phyloP scores from a whole-genome alignment of 1,139 yeast genomes.

The Tardiomyces depauwii region DNA sequence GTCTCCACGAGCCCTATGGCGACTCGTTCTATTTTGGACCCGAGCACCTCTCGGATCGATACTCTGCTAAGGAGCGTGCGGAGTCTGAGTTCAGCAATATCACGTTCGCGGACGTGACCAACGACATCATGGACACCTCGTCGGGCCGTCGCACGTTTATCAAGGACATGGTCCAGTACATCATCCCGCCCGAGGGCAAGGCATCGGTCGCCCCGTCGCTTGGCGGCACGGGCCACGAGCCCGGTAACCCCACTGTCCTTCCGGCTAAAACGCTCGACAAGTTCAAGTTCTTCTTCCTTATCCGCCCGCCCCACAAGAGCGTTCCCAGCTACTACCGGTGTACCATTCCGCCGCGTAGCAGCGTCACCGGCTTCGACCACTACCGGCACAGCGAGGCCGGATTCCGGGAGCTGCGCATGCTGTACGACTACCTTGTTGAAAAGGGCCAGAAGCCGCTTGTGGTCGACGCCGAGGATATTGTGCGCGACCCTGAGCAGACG shows the following conservation, averaged over 20 bases:
- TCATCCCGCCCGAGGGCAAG: conserved; percentile 15
- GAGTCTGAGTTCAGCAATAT: conserved; percentile 8
- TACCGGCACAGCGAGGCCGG: conserved; percentile 19
- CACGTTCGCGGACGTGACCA: conserved; percentile 7
- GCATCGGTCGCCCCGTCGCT: conserved; percentile 12
- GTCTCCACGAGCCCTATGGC: conserved; percentile 21
- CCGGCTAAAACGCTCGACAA: conserved; percentile 10
- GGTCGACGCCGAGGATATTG: conserved; percentile 18
- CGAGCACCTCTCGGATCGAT: conserved; percentile 17
- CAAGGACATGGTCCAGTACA: conserved; percentile 22
- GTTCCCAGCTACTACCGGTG: conserved; percentile 21
- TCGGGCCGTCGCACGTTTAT: conserved; percentile 11
- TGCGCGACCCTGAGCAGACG: conserved; percentile 14
- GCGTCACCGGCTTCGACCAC: conserved; percentile 19
- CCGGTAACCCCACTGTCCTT: conserved; percentile 14
- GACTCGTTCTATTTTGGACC: conserved; percentile 21
- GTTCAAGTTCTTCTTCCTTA: conserved; percentile 16
- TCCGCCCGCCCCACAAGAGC: conserved; percentile 20
- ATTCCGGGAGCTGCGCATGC: conserved; percentile 17
- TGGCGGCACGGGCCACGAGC: neutral
- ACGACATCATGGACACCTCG: neutral
- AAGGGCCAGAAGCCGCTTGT: conserved; percentile 13
- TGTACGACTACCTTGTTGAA: conserved; percentile 16
- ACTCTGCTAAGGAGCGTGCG: conserved; percentile 8
- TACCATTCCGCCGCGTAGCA: conserved; percentile 19